Conservation (phyloP, 2,329 filamentous ascomycete genomes). For the Spiromastix sp. region DNA sequence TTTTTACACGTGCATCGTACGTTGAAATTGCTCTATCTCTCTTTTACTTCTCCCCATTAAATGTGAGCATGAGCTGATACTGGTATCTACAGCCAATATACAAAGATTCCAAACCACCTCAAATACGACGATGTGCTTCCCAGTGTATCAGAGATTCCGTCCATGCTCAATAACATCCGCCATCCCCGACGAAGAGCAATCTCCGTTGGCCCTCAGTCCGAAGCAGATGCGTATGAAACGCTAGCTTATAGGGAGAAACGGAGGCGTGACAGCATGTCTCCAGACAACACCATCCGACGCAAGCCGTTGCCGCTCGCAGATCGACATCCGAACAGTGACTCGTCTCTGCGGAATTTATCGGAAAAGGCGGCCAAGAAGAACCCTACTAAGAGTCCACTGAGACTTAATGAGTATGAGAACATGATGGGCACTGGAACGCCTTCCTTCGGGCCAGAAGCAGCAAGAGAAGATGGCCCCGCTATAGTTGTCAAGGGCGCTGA, state of each 20-base stretch:
- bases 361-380: constrained; percentile 17
- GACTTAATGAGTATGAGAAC: constrained; percentile 55
- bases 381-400: constrained; percentile 36
- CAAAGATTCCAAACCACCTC: constrained; percentile 63
- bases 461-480: constrained; percentile 11
- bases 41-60: too few relatives aligned
- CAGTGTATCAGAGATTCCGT: constrained; percentile 74
- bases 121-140: constrained; percentile 83
- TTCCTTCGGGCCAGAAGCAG: constrained; percentile 23
- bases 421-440: constrained; percentile 61
- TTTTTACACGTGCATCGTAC: constrained; percentile 78
- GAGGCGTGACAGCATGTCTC: constrained; percentile 50
- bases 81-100: constrained; percentile 56
- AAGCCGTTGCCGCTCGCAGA: constrained; percentile 7
- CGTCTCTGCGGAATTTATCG: not conserved
- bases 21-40: constrained; percentile 13
- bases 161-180: constrained; percentile 69
- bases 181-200: constrained; percentile 70
- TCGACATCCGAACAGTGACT: constrained; percentile 11
- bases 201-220: constrained; percentile 87
- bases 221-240: constrained; percentile 91
- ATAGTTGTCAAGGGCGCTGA: constrained; percentile 20
- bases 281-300: constrained; percentile 12
- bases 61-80: constrained; percentile 4
- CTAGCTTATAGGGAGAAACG: constrained; percentile 76